Conservation (phyloP, 2,329 filamentous ascomycete genomes). For the Fusarium coicis region DNA sequence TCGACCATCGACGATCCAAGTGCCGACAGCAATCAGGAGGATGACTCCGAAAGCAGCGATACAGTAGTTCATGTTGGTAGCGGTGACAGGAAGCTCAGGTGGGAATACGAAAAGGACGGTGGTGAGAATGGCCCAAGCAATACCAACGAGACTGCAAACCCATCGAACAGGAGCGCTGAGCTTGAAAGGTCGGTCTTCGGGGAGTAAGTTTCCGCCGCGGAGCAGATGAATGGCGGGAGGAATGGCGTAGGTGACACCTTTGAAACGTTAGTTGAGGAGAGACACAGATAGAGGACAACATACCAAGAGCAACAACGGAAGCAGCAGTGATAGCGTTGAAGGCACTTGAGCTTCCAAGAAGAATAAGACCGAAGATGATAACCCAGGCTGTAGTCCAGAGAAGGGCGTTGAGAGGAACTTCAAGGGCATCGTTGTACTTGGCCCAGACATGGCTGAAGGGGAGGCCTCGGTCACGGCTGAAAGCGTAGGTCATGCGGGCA, state of each 20-base stretch:
- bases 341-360: conserved; percentile 72
- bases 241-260: conserved; percentile 75
- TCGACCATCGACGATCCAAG: conserved; percentile 62
- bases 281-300: not conserved
- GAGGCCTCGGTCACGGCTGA: conserved; percentile 73
- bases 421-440: conserved; percentile 68
- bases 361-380: conserved; percentile 75
- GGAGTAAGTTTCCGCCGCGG: conserved; percentile 73
- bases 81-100: conserved; percentile 70
- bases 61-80: conserved; percentile 74
- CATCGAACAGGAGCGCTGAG: conserved; percentile 51
- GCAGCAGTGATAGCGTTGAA: conserved; percentile 80
- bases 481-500: conserved; percentile 74
- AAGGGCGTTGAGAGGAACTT: conserved; percentile 75
- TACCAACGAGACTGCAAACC: conserved; percentile 57
- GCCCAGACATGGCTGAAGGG: conserved; percentile 71
- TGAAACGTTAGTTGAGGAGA: conserved; percentile 42
- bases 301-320: conserved; percentile 75
- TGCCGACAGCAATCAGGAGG: conserved; percentile 54
- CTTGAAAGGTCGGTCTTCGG: conserved; percentile 56
- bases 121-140: conserved; percentile 75
- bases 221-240: conserved; percentile 76
- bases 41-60: conserved; percentile 61
- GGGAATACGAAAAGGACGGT: conserved; percentile 82
- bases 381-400: conserved; percentile 70